Evolutionary conservation across 352 stramenopile species (phyloP), one percentile per base, ranked within the genome.

Genomic region (Phytopythium montanum): DNA sequence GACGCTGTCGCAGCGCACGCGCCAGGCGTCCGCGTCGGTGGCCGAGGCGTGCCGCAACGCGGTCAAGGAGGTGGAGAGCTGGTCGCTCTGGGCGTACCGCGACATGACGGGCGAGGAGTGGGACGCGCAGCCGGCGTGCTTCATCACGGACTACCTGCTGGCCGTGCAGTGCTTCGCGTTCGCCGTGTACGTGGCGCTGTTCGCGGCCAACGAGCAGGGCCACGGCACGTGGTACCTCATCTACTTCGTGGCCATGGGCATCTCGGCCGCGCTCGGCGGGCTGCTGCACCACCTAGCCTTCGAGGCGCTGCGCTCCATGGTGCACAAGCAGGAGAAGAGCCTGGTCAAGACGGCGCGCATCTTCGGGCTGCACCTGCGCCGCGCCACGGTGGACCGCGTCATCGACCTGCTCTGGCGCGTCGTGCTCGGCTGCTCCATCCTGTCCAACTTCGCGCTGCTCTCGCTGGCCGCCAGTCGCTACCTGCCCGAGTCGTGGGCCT

Each of bases 141-240:
- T 93, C 62, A 92, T 95, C 68, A 95, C 86, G 2, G 86, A 95
- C 71, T 95, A 95, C 66, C 49, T 94, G 34, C 71, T 95, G 55
- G 86, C 82, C 12, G 52, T 92, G 19, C 86, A 95, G 70, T 93
- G 81, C 70, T 95, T 95, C 58, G 74, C 77, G 50, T 92, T 89
- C 68, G 74, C 82, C 51, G 68, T 81, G 19, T 95, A 95, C 69
- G 75, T 92, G 44, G 71, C 71, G n/a, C 70, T 92, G n/a, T 90
- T 88, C 44, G 79, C 78, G 16, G 65, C 69, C 19, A 72, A 75
- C 28, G 77, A 87, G 25, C 74, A 81, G 51, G 69, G 66, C 53
- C 65, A 85, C 42, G 51, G 74, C 28, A 64, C 75, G 58, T 94
- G 84, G 86, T 94, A 94, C 62, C 41, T 94, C 42, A 90, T 92